Evolutionary conservation across 2,329 filamentous ascomycete genomes (phyloP), one percentile per base, ranked within the genome.

Genomic region (Pseudodiploospora longispora): DNA sequence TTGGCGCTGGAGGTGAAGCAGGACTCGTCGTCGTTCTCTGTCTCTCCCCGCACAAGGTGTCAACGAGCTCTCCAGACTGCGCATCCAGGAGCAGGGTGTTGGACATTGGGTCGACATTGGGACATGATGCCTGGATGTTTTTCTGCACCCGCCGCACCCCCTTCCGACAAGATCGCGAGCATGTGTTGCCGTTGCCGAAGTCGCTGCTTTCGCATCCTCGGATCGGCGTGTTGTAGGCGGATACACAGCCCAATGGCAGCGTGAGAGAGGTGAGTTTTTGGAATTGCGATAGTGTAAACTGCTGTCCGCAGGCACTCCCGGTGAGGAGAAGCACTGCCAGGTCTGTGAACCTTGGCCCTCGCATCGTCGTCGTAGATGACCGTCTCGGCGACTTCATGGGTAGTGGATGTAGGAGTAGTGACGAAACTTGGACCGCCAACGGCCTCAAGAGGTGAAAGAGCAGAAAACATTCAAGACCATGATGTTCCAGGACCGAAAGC

Each of bases 141-240:
- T 36, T 46, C 36, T 68, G 50, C n/a, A 55, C 52, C 6, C 47
- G 47, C 19, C 45, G 32, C 36, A 67, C 47, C 2, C 54, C 62
- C 6, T 48, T 47, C 35, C 55, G 56, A 49, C 71, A 74, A 4
- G 43, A 46, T 4, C 46, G 33, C 10, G 69, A 71, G 54, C 71
- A 74, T 2, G 51, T 51, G 9, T 50, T 58, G 32, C 59, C 60
- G 3, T 43, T 43, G 5, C 4, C 10, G 28, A 71, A 71, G 50
- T 72, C 69, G 43, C 43, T 29, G 4, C 51, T 31, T 4, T 41
- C 45, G 53, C 70, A 74, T 40, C 61, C 59, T n/a, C 44, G 36
- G 28, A 74, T 62, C 5, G 62, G 61, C 5, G 58, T 55, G 50
- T 68, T 66, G 56, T 74, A 74, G 31, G 65, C 68, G 33, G 62